These are phyloP conservation scores for Populus davidiana DNA, from an alignment of 345 rosid genomes.

Conservation along the genomic window DNA sequence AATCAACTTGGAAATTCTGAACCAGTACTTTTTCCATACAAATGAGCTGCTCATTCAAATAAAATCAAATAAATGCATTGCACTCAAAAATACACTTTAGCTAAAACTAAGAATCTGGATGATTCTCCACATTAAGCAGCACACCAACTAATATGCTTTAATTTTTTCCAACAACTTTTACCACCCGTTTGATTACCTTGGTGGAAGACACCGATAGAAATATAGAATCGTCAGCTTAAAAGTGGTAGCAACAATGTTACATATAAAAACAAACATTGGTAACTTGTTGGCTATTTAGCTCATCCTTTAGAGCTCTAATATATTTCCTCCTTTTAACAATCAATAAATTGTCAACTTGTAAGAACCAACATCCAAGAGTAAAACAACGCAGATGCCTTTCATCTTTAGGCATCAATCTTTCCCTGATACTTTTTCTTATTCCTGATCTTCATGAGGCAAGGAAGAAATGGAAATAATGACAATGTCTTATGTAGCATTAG, in stretches of 20 bases:
- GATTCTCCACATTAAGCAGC: background rate
- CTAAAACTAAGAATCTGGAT: background rate
- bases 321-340: background rate
- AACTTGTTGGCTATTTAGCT: background rate
- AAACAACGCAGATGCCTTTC: background rate
- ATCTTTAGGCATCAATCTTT: background rate
- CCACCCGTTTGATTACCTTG: background rate
- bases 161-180: background rate
- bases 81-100: background rate
- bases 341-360: background rate
- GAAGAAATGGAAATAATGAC: background rate
- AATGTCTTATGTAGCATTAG: background rate
- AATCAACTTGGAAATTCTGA: constrained; percentile 4
- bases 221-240: background rate
- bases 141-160: background rate
- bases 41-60: background rate
- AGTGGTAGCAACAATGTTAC: background rate
- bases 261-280: background rate
- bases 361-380: constrained; percentile 11
- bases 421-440: background rate
- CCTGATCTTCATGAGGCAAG: background rate
- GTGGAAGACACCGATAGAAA: background rate
- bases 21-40: background rate
- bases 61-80: background rate
- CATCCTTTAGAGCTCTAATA: background rate